phyloP scores from a whole-genome alignment of 176 grass and related monocot species.

The Oryza rufipogon region DNA sequence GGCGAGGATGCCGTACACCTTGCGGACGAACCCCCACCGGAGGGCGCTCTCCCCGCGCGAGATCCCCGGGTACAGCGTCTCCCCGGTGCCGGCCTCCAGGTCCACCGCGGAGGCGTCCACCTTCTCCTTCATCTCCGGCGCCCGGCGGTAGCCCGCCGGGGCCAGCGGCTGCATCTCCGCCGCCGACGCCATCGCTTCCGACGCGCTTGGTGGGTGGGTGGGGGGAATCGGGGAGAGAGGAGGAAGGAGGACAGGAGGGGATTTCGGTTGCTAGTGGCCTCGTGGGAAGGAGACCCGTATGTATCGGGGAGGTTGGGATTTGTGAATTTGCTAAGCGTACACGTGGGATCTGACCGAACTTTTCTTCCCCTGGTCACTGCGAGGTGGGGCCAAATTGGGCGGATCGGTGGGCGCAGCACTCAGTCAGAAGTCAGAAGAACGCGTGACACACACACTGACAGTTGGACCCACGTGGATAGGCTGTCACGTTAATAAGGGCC shows the following conservation, averaged over 20 bases:
- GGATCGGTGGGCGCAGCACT: background rate
- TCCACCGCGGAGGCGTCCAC: constrained; percentile 56
- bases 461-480: no score
- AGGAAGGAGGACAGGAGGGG: background rate
- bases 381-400: background rate
- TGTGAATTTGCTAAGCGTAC: background rate
- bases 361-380: background rate
- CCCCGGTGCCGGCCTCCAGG: constrained; percentile 77
- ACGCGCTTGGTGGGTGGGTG: background rate
- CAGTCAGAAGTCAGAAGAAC: background rate
- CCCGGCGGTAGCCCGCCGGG: constrained; percentile 54
- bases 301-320: background rate
- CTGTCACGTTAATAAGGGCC: no score
- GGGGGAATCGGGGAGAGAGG: background rate
- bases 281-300: background rate
- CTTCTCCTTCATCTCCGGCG: constrained; percentile 78
- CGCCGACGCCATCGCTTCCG: constrained; percentile 38
- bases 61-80: constrained; percentile 84
- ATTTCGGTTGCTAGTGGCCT: constrained; percentile 28
- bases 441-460: background rate
- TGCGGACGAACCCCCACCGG: constrained; percentile 98
- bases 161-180: constrained; percentile 72
- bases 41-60: constrained; percentile 84
- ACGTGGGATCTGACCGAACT: background rate
- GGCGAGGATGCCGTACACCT: constrained; percentile 99